Evolutionary conservation across 2,329 filamentous ascomycete genomes (phyloP), one percentile per base, ranked within the genome.

Genomic region (Sphaerulina musiva): DNA sequence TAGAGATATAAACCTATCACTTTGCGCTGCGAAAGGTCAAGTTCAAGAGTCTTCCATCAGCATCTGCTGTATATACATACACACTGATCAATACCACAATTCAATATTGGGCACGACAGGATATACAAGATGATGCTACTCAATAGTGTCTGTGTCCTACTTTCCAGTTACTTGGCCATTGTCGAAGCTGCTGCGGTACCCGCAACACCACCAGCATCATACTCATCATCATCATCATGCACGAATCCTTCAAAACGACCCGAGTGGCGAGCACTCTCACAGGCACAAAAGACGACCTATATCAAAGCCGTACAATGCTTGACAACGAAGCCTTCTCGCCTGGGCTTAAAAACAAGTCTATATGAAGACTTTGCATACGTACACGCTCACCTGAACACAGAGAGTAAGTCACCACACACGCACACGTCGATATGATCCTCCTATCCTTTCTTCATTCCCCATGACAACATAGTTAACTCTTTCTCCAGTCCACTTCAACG

Each of bases 251-350:
- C 14, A 12, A 11, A 20, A 7, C n/a, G 41, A 11, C n/a, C 9
- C 7, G 41, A 43, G 11, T 43, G 41, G 41, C n/a, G 41, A 7
- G 14, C 20, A 12, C 41, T 43, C 14, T 20, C 14, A 2, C 11
- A 12, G 8, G 10, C 12, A 49, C 17, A 49, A 41, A 34, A 36
- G 55, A 65, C 52, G 31, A 56, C 51, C n/a, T 68, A 67, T 43
- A 67, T 64, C 48, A 34, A 62, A 45, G 68, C 68, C 1, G 66
- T 69, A 3, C 54, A 59, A 41, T 70, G 67, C 46, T 46, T 69
- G n/a, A 59, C 62, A 38, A 57, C 53, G 0, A 65, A 61, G 43
- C 63, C 66, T 4, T 59, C 64, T 2, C 52, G 61, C n/a, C 58
- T 56, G 26, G 54, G 55, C 59, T 55, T 54, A 2, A 34, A 52